Evolutionary conservation across 139 green algal genomes (phyloP).

Genomic region (Chlamydomonas sp.): DNA sequence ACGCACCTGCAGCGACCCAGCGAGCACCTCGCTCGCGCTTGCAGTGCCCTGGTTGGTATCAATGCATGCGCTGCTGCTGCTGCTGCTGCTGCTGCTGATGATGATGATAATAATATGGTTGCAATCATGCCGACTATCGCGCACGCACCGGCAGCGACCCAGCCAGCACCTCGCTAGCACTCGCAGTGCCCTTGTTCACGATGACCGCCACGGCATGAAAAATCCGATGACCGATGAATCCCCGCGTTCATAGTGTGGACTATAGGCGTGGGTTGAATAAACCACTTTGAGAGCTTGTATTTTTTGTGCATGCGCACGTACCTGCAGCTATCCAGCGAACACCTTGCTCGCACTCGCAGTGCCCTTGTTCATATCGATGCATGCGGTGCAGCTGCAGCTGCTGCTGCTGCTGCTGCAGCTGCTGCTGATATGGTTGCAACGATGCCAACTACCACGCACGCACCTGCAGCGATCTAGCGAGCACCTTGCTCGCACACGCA

Average conservation of each 20-base stretch:
- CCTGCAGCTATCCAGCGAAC: background rate
- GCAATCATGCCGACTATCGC: background rate
- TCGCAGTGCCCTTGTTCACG: constrained; percentile 93
- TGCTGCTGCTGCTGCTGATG: no score
- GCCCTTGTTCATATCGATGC: constrained; percentile 72
- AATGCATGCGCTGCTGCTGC: background rate
- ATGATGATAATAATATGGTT: background rate
- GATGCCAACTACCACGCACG: no score
- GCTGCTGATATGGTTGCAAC: no score
- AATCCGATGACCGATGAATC: no score
- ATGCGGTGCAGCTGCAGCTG: background rate
- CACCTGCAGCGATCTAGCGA: background rate
- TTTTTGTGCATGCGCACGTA: background rate
- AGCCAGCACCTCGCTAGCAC: constrained; percentile 79
- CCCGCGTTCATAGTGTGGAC: no score
- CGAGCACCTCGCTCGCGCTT: constrained; percentile 7
- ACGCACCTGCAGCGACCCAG: background rate
- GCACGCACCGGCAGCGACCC: background rate
- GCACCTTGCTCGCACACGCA: constrained; percentile 14
- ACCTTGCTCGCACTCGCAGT: constrained; percentile 89
- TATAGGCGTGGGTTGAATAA: background rate
- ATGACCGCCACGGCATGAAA: constrained; percentile 66
- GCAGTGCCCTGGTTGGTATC: constrained; percentile 4
- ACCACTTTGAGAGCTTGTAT: background rate
- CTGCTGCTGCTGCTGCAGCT: background rate